Conservation (phyloP, 2,329 filamentous ascomycete genomes). For the Pleomassaria siparia region DNA sequence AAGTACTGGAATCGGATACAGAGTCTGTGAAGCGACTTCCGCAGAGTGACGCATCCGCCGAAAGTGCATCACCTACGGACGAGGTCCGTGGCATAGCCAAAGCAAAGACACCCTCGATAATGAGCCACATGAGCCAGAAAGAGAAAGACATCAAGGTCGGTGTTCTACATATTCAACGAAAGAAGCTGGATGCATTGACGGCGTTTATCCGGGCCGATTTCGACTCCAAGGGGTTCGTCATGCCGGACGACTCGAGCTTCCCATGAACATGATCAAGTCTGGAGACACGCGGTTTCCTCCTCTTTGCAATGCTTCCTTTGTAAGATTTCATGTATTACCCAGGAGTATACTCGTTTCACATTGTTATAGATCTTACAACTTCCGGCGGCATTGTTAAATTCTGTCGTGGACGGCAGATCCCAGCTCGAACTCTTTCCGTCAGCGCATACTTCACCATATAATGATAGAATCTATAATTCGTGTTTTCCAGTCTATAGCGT, state of each 20-base stretch:
- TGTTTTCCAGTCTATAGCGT: too few species aligned
- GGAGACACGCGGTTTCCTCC: too few species aligned
- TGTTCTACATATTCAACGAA: slow-evolving; percentile 51
- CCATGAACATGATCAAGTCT: too few species aligned
- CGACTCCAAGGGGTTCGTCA: slow-evolving; percentile 48
- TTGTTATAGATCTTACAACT: too few species aligned
- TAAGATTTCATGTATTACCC: too few species aligned
- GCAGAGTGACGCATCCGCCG: slow-evolving; percentile 9
- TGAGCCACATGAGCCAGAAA: slow-evolving; percentile 41
- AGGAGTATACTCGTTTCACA: too few species aligned
- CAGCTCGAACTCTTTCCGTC: too few species aligned
- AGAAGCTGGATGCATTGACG: slow-evolving; percentile 51
- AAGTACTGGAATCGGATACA: slow-evolving; percentile 7
- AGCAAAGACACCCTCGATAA: slow-evolving; percentile 30
- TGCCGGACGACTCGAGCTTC: slow-evolving; percentile 48
- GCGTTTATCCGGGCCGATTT: slow-evolving; percentile 48
- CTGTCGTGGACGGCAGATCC: too few species aligned
- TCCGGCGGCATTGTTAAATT: too few species aligned
- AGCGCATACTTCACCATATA: too few species aligned
- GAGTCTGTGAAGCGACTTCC: slow-evolving; percentile 9
- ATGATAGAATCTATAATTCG: too few species aligned
- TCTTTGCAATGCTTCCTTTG: too few species aligned
- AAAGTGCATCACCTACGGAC: slow-evolving; percentile 5
- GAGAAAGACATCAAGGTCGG: slow-evolving; percentile 42
- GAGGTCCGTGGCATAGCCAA: slow-evolving; percentile 16